Conservation (phyloP, 2,329 filamentous ascomycete species). For the Arthrobotrys iridis region DNA sequence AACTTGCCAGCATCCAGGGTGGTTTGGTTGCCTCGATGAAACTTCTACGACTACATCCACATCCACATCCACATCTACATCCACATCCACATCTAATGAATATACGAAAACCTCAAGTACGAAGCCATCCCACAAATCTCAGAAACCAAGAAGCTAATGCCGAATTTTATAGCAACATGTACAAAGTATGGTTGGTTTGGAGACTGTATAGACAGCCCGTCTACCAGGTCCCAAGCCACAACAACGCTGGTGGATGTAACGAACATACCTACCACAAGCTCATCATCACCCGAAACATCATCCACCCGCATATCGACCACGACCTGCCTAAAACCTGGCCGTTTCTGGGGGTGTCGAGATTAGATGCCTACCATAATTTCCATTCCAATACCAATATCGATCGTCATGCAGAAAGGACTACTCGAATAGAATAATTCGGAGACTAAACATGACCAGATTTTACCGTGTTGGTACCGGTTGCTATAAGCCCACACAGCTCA, state of each 20-base stretch:
- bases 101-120: constrained; percentile 48
- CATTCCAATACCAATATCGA: no score
- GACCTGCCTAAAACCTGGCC: constrained; percentile 41
- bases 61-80: constrained; percentile 48
- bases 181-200: constrained; percentile 58
- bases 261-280: constrained; percentile 58
- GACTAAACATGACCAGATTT: neutral
- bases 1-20: constrained; percentile 57
- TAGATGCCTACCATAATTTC: neutral
- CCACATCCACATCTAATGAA: constrained; percentile 52
- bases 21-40: constrained; percentile 58
- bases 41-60: constrained; percentile 53
- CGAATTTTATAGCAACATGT: constrained; percentile 44
- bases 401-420: no score
- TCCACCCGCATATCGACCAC: constrained; percentile 33
- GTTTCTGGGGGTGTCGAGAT: constrained; percentile 52
- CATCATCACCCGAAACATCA: constrained; percentile 55
- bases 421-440: no score
- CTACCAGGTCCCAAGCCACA: constrained; percentile 41
- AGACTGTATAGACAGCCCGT: constrained; percentile 56
- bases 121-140: neutral
- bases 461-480: no score
- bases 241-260: constrained; percentile 55
- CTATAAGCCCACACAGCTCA: no score
- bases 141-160: neutral